A percentile compares a stretch with the other conserved stretches of the same genome.
These are phyloP conservation scores for Lentinula sp. DNA, from an alignment of 768 basidiomycete genomes.

Conservation along the genomic window DNA sequence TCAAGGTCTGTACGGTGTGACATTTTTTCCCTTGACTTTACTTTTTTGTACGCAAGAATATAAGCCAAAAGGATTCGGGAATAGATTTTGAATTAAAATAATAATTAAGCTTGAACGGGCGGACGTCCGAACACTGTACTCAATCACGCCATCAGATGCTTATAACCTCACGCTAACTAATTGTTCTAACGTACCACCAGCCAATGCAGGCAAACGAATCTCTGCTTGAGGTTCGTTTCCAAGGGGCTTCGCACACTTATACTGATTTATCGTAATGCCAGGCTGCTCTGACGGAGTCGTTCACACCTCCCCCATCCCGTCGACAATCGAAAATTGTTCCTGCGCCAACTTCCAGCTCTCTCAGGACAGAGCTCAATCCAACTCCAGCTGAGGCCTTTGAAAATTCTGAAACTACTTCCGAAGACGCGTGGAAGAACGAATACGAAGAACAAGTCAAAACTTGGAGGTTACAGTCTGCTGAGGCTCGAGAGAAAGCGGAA, in stretches of 20 bases:
- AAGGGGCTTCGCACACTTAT: not conserved
- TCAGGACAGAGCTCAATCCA: slow-evolving; percentile 1
- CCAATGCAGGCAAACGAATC: slow-evolving; percentile 1
- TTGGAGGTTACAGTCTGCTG: slow-evolving; percentile 72
- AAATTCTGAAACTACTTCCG: slow-evolving; percentile 11
- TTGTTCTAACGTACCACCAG: not conserved
- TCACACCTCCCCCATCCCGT: slow-evolving; percentile 24
- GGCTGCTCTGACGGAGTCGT: slow-evolving; percentile 23
- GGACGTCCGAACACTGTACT: too few species aligned
- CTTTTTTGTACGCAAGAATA: too few species aligned
- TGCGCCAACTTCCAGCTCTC: not conserved
- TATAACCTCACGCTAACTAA: not conserved
- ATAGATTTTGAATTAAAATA: too few species aligned
- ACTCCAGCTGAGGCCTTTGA: slow-evolving; percentile 8
- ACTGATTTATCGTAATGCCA: slow-evolving; percentile 2
- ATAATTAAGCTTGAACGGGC: too few species aligned
- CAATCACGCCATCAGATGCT: not conserved
- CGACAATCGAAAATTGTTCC: slow-evolving; percentile 15
- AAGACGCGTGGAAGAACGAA: slow-evolving; percentile 57
- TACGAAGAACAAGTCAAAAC: slow-evolving; percentile 63
- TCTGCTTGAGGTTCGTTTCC: slow-evolving; percentile 12
- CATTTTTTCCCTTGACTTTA: too few species aligned
- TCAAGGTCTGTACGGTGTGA: too few species aligned
- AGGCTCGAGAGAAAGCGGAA: slow-evolving; percentile 71
- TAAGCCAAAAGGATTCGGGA: too few species aligned